Base-by-base conservation (phyloP, 2,329 filamentous ascomycete species). In the Sporothrix mexicana region DNA sequence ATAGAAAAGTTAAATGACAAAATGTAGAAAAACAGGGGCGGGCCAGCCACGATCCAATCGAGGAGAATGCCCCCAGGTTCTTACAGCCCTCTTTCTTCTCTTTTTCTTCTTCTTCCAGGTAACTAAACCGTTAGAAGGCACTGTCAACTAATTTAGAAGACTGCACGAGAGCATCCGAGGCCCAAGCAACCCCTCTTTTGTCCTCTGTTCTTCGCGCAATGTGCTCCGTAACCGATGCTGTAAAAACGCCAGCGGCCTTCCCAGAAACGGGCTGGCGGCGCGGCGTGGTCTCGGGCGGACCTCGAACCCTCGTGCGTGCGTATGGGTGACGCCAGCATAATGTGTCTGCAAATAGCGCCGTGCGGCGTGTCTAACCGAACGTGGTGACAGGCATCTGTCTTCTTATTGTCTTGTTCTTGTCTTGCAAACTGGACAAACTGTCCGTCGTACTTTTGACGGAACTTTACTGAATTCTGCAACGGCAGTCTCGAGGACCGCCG, bases 231-330 rank as follows among this genome's bases (percentile, higher is more conserved):
- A 59, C 25, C 55, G 55, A 59, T 5, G 25, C 23, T 25, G 25
- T 30, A 59, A 59, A 59, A 36, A 57, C 55, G 55, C 55, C 55
- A 59, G 55, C 15, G 36, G 55, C 25, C 55, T 59, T 59, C 20
- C 55, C 55, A 59, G 15, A 59, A 17, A 59, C n/a, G 55, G 55
- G 55, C 55, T 59, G 55, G 55, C 51, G 51, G 51, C n/a, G 51
- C 55, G 55, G 55, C 36, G 12, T 57, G 55, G 55, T 25, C 25
- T 59, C 55, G 55, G 55, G 55, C 25, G 25, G 15, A 59, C 25
- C 25, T 9, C 23, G 7, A 53, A 30, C 55, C 30, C 30, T 36
- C 30, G 30, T 36, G 30, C 30, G 30, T 36, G 30, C 30, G 30
- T 7, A 36, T 7, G 30, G 55, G 55, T 13, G 55, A 57, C 23